Base-by-base conservation (phyloP, 257 asterid genomes). In the Coffea canephora region DNA sequence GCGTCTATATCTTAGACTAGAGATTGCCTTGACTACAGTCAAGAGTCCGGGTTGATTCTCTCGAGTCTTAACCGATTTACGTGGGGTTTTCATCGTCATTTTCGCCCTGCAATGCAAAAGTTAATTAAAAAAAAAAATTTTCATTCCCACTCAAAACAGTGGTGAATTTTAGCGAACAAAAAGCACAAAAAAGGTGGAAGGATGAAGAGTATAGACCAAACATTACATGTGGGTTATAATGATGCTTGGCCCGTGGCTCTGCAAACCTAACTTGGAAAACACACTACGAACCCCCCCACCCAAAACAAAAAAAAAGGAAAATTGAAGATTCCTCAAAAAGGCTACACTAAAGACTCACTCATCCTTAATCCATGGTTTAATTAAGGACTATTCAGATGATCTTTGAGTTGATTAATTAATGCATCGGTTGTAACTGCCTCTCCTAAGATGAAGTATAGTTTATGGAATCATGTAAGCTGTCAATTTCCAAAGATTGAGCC, bases 161-260 rank as follows among this genome's bases (percentile, higher is more conserved):
- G 15, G 77, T 21, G 71, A 80, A 67, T 23, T 52, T 45, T 25
- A 75, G 74, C 73, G 65, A 82, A 62, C 16, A 36, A 76, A 65
- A 76, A 78, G 49, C 70, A 48, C 43, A 45, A 25, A 55, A 81
- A 81, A 49, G 67, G 68, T 75, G 77, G 49, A 81, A 73, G 55
- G 66, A 68, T 78, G 74, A 82, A 31, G 82, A 83, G 73, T 69
- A 71, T 71, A 78, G 83, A 71, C 75, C 85, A 79, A 84, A 83
- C 86, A 84, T 49, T 46, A 73, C 88, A 88, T 85, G 91, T 82
- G 89, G 85, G 77, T 75, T 80, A 71, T 79, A 68, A 84, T 88
- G 85, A 80, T 82, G 19, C 85, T 82, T 79, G 52, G 59, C 78
- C 84, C 77, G 81, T 73, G 71, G 66, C 70, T 74, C 73, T 78